Percentiles rank a stretch among this genome's conserved stretches.
These are phyloP conservation scores for Neonectria ditissima DNA, from an alignment of 2,329 filamentous ascomycete species.

Conservation along the genomic window DNA sequence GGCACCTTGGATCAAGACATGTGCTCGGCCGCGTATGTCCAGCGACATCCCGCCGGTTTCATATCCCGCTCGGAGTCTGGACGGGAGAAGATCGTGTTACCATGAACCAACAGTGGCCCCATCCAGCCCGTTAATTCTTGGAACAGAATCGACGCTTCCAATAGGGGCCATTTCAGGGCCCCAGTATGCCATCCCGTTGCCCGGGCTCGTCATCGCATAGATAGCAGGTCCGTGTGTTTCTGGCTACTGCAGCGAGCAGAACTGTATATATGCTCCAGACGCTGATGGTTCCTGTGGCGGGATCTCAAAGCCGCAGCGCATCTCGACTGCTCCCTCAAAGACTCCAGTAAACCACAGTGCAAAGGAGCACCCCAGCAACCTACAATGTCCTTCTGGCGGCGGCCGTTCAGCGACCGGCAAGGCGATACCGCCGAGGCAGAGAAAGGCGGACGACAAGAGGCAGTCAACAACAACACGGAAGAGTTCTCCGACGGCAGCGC, in stretches of 20 bases:
- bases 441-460: constrained; percentile 28
- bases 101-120: constrained; percentile 13
- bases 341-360: neutral
- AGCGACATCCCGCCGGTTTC: constrained; percentile 6
- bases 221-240: neutral
- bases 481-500: constrained; percentile 29
- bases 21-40: neutral
- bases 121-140: neutral
- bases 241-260: neutral
- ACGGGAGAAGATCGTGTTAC: constrained; percentile 11
- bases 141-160: neutral
- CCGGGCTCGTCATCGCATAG: constrained; percentile 12
- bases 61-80: constrained; percentile 18
- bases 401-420: constrained; percentile 32
- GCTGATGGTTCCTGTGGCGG: neutral
- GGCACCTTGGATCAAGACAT: constrained; percentile 22
- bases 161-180: neutral
- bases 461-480: constrained; percentile 1
- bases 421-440: constrained; percentile 23
- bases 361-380: neutral
- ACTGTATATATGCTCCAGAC: constrained; percentile 5
- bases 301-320: neutral
- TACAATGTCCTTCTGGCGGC: constrained; percentile 35
- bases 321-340: neutral
- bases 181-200: neutral